phyloP scores from a whole-genome alignment of 2,329 filamentous ascomycete species.

The Dissoconium aciculare region DNA sequence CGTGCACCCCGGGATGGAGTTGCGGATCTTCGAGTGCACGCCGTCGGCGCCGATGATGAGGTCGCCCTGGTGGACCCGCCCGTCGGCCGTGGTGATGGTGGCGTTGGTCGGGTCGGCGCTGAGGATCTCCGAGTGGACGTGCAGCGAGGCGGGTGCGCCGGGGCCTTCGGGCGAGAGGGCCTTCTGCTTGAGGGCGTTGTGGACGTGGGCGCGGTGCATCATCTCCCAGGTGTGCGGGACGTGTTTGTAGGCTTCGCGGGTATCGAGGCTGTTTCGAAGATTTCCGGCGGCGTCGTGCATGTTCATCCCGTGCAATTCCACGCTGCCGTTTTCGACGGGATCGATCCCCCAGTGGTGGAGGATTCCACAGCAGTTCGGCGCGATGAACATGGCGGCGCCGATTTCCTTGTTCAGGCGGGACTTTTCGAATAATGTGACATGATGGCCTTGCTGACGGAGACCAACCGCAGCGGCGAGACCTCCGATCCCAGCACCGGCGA shows the following conservation, averaged over 20 bases:
- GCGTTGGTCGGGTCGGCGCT: slow-evolving; percentile 14
- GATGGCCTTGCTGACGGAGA: slow-evolving; percentile 38
- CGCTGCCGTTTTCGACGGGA: too few species aligned
- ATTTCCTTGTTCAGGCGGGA: slow-evolving; percentile 41
- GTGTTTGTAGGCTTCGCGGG: slow-evolving; percentile 26
- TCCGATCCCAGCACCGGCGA: slow-evolving; percentile 36
- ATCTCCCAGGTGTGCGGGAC: slow-evolving; percentile 31
- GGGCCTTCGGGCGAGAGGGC: slow-evolving; percentile 13
- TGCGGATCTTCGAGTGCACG: slow-evolving; percentile 16
- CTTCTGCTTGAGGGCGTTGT: slow-evolving; percentile 16
- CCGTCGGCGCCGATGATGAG: slow-evolving; percentile 23
- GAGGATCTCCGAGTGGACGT: slow-evolving; percentile 14
- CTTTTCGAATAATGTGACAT: slow-evolving; percentile 39
- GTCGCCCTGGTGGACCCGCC: slow-evolving; percentile 17
- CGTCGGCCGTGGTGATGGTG: slow-evolving; percentile 16
- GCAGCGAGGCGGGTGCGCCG: slow-evolving; percentile 15
- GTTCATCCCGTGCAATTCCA: too few species aligned
- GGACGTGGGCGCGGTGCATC: slow-evolving; percentile 20
- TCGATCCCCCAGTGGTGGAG: slow-evolving; percentile 25
- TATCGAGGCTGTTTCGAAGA: slow-evolving; percentile 27
- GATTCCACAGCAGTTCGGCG: slow-evolving; percentile 46
- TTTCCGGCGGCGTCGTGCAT: too few species aligned
- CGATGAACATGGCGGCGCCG: slow-evolving; percentile 48
- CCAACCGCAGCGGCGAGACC: slow-evolving; percentile 40
- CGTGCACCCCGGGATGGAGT: slow-evolving; percentile 12